phyloP scores from a whole-genome alignment of 805 yeast genomes.

The Jamesozyma jinghongensis region DNA sequence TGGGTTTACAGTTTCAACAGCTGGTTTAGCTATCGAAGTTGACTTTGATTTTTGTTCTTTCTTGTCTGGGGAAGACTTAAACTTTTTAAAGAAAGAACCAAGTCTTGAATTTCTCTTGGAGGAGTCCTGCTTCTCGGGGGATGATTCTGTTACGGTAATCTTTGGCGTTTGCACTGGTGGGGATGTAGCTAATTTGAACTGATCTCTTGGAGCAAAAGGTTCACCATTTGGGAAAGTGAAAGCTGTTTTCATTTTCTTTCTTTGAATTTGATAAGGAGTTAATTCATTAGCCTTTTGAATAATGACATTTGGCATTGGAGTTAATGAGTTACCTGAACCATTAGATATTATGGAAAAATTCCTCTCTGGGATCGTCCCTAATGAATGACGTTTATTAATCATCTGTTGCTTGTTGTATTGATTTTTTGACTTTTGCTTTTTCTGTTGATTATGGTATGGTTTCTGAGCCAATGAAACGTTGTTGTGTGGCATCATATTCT shows the following conservation, averaged over 20 bases:
- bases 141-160: neutral
- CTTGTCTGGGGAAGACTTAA: neutral
- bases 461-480: no score
- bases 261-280: constrained; percentile 23
- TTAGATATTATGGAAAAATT: no score
- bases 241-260: constrained; percentile 19
- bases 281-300: constrained; percentile 1
- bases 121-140: no score
- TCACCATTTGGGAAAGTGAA: constrained; percentile 28
- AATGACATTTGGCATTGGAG: no score
- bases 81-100: neutral
- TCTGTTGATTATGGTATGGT: no score
- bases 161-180: neutral
- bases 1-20: neutral
- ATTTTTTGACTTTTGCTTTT: no score
- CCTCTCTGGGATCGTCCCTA: neutral
- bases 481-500: no score
- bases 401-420: no score
- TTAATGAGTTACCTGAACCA: no score
- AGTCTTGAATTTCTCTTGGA: neutral
- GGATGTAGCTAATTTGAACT: neutral
- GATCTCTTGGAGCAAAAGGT: constrained; percentile 21
- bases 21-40: neutral
- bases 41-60: neutral
- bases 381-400: neutral